phyloP scores from a whole-genome alignment of 2,329 filamentous ascomycete species.

The Ophiostoma angusticollis region DNA sequence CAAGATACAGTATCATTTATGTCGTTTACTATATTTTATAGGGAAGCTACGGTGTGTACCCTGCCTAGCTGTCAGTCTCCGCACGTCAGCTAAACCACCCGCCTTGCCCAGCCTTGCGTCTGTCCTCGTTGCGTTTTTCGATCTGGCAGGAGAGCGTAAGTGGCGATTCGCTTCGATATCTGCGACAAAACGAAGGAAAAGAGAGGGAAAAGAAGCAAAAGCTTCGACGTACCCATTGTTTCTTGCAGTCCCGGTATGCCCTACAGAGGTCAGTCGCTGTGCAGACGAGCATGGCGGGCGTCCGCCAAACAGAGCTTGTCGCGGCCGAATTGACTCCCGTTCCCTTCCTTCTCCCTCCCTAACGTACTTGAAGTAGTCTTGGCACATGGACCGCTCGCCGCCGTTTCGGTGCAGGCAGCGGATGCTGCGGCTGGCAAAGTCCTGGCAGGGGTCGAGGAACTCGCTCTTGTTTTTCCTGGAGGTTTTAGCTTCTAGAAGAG shows the following conservation, averaged over 20 bases:
- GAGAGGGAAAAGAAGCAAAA: neutral
- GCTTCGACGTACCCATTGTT: slow-evolving; percentile 60
- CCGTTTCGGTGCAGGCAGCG: slow-evolving; percentile 80
- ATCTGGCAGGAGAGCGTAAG: neutral
- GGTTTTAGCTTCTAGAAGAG: too few species aligned
- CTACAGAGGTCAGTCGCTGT: slow-evolving; percentile 35
- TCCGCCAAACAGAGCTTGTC: too few species aligned
- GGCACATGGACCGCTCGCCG: slow-evolving; percentile 79
- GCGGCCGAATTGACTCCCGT: too few species aligned
- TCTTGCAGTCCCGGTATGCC: slow-evolving; percentile 89
- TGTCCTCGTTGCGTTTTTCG: slow-evolving; percentile 3
- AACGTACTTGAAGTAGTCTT: slow-evolving; percentile 84
- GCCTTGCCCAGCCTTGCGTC: neutral
- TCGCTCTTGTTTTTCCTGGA: slow-evolving; percentile 75
- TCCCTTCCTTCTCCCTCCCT: too few species aligned
- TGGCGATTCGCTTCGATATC: too few species aligned
- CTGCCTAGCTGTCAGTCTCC: too few species aligned
- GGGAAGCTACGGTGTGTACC: too few species aligned
- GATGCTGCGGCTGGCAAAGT: slow-evolving; percentile 74
- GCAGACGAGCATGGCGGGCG: neutral
- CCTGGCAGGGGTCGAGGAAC: slow-evolving; percentile 91
- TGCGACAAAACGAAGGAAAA: too few species aligned
- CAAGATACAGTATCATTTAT: too few species aligned
- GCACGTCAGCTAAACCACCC: neutral
- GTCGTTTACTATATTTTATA: too few species aligned